Conservation (phyloP, 1,139 yeast genomes). For the Groenewaldozyma auringiensis region DNA sequence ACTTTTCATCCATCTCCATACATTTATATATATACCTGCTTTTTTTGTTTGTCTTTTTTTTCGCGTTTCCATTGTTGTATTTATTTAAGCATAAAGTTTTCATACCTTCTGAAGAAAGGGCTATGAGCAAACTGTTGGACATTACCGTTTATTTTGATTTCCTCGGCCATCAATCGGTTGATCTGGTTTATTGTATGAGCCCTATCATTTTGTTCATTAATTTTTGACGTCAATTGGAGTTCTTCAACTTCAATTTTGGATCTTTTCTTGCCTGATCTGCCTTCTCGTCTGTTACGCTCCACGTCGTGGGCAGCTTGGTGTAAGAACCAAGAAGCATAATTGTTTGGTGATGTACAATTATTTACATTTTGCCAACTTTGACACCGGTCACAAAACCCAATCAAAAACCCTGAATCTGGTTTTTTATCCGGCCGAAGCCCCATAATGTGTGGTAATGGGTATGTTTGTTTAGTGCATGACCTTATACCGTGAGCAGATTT, state of each 20-base stretch:
- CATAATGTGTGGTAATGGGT: constrained; percentile 17
- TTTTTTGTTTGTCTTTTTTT: neutral
- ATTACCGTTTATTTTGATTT: constrained; percentile 12
- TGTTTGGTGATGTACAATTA: constrained; percentile 14
- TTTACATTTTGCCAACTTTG: constrained; percentile 22
- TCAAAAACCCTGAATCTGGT: constrained; percentile 12
- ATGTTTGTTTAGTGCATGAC: constrained; percentile 19
- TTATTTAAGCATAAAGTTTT: constrained; percentile 8
- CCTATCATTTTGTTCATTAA: constrained; percentile 11
- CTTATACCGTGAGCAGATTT: constrained; percentile 21
- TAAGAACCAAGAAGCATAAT: constrained; percentile 19
- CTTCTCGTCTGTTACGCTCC: constrained; percentile 16
- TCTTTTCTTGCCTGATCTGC: constrained; percentile 19
- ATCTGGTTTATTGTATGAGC: constrained; percentile 12
- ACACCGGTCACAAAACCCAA: constrained; percentile 21
- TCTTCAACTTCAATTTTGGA: constrained; percentile 15
- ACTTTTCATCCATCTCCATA: too few species aligned
- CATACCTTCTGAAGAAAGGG: constrained; percentile 11
- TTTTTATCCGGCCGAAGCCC: constrained; percentile 17
- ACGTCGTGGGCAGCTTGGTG: constrained; percentile 21
- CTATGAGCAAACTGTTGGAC: constrained; percentile 9
- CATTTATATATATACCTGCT: too few species aligned
- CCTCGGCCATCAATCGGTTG: constrained; percentile 13
- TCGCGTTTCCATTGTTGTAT: neutral
- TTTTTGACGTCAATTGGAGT: constrained; percentile 10